These are phyloP conservation scores for Chaetomium fimeti DNA, from an alignment of 495 filamentous ascomycete genomes.

Conservation along the genomic window DNA sequence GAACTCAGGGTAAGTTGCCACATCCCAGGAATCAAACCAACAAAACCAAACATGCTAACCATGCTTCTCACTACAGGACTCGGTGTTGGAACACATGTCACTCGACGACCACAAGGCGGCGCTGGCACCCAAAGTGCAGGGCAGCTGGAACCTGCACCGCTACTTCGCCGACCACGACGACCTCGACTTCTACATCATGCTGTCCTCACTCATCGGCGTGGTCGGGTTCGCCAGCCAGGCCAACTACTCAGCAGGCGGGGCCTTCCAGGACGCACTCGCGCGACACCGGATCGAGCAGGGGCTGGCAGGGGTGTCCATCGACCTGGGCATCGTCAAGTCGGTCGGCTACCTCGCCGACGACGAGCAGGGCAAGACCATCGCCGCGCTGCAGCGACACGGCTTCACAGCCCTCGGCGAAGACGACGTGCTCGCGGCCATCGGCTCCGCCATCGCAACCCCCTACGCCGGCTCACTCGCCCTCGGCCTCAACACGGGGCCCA, in stretches of 20 bases:
- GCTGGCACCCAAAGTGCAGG: constrained; percentile 50
- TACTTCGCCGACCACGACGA: constrained; percentile 26
- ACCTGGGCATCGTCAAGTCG: constrained; percentile 46
- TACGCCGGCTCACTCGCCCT: constrained; percentile 26
- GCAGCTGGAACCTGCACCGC: constrained; percentile 53
- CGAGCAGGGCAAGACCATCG: constrained; percentile 24
- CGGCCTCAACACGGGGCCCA: constrained; percentile 32
- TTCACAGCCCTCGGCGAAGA: constrained; percentile 26
- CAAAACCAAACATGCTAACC: constrained; percentile 3
- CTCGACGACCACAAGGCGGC: constrained; percentile 43
- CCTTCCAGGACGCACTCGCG: constrained; percentile 36
- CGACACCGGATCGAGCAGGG: constrained; percentile 26
- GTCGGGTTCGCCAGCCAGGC: constrained; percentile 45
- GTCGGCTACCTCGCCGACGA: constrained; percentile 38
- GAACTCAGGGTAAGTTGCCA: constrained; percentile 44
- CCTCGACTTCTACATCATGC: constrained; percentile 57
- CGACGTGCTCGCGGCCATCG: constrained; percentile 30
- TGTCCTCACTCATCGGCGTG: constrained; percentile 49
- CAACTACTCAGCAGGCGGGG: constrained; percentile 53
- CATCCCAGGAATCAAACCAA: constrained; percentile 11
- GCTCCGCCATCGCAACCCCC: constrained; percentile 28
- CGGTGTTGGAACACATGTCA: constrained; percentile 49
- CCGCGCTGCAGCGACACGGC: constrained; percentile 27
- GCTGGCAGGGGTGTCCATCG: constrained; percentile 44
- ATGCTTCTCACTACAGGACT: constrained; percentile 33